Conservation (phyloP, 768 basidiomycete species). For the Lactifluus piperatus region DNA sequence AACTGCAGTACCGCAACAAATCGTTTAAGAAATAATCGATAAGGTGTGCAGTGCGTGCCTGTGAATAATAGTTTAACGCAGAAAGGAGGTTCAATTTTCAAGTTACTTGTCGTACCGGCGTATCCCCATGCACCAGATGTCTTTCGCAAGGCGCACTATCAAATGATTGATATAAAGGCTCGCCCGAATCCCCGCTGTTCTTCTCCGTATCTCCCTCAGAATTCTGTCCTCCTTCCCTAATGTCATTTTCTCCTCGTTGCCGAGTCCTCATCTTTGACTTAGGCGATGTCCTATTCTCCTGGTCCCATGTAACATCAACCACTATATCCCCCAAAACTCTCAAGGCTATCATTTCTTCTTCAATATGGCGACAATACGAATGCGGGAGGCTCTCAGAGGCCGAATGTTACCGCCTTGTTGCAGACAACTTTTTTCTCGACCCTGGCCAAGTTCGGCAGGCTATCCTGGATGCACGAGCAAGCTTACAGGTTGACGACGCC, state of each 20-base stretch:
- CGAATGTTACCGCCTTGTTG: slow-evolving; percentile 36
- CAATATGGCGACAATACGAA: slow-evolving; percentile 46
- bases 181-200: too few relatives aligned
- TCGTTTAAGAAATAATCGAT: too few relatives aligned
- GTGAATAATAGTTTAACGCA: too few relatives aligned
- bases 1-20: too few relatives aligned
- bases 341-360: slow-evolving; percentile 34
- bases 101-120: too few relatives aligned
- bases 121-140: too few relatives aligned
- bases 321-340: slow-evolving; percentile 34
- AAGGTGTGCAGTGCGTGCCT: too few relatives aligned
- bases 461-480: slow-evolving; percentile 40
- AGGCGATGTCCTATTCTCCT: slow-evolving; percentile 47
- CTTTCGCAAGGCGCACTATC: too few relatives aligned
- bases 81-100: too few relatives aligned
- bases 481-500: slow-evolving; percentile 26
- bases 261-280: slow-evolving; percentile 35
- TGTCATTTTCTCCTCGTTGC: not conserved
- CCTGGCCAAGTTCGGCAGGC: slow-evolving; percentile 35
- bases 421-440: slow-evolving; percentile 32
- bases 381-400: slow-evolving; percentile 35
- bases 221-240: not conserved
- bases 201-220: not conserved
- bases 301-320: slow-evolving; percentile 39
- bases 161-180: too few relatives aligned